Evolutionary conservation across 805 yeast genomes (phyloP), one percentile per base, ranked within the genome.

Genomic region (Starmerella potacharoeniae): DNA sequence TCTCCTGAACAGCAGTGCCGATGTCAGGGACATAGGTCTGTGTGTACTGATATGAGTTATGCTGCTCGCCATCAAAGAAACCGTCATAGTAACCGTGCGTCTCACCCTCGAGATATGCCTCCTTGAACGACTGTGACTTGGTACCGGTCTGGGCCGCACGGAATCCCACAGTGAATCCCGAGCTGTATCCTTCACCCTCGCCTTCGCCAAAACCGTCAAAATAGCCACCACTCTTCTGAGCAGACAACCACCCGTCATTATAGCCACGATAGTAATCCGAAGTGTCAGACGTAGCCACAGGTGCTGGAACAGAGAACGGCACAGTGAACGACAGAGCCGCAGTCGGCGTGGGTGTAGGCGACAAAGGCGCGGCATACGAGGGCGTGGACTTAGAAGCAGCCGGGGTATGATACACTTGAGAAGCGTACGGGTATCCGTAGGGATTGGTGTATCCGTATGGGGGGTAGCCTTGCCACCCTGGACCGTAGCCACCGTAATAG

Each of bases 161-260:
- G 39, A 41, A 55, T 10, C 61, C 62, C 39, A 52, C 58, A 3
- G 41, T 39, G 45, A 44, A 56, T 1, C 64, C 64, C 11, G 55
- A 40, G 31, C 44, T 52, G 55, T 58, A 58, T 6, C 56, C 54
- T 33, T 49, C 54, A 9, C 16, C 29, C 17, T 55, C 60, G 16
- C 60, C 56, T 11, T 52, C 16, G 13, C 36, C 22, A 33, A 49
- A 48, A 6, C 54, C 58, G 6, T 49, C 59, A 14, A 14, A 13
- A 16, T 16, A 56, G 9, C 56, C 56, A 14, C 17, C 43, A 9
- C 29, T 39, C 6, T 9, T 16, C 30, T 34, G 30, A 6, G 45
- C 50, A 6, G 34, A 36, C 6, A 14, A 13, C 50, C 45, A 52
- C 5, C 53, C 53, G 14, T 51, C 53, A 6, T 33, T 30, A 29